These are phyloP conservation scores for Pelargonium cotyledonis DNA, from an alignment of 441 rosid species.

Conservation along the genomic window DNA sequence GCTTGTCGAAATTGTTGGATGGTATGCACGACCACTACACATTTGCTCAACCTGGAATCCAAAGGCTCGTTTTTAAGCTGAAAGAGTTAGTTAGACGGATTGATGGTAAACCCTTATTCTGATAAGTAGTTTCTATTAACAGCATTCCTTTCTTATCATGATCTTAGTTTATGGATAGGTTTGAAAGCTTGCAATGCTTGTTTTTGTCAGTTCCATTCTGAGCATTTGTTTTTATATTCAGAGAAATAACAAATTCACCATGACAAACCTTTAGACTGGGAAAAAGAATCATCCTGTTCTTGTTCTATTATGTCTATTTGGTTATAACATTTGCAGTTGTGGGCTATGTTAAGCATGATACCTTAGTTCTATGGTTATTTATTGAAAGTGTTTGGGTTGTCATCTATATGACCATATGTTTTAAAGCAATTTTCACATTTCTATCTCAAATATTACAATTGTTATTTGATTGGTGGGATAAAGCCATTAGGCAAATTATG, in stretches of 20 bases:
- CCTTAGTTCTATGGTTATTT: too few relatives aligned
- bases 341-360: too few relatives aligned
- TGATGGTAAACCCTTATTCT: conserved; percentile 57
- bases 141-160: background rate
- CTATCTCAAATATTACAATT: too few relatives aligned
- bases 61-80: conserved; percentile 94
- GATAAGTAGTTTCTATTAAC: background rate
- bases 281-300: too few relatives aligned
- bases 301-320: too few relatives aligned
- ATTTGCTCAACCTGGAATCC: conserved; percentile 99
- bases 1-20: conserved; percentile 89
- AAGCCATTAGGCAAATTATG: too few relatives aligned
- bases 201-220: background rate
- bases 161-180: background rate
- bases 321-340: too few relatives aligned
- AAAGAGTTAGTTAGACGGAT: conserved; percentile 92
- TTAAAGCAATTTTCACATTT: too few relatives aligned
- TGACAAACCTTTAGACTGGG: background rate
- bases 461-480: too few relatives aligned
- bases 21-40: conserved; percentile 99
- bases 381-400: too few relatives aligned
- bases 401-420: too few relatives aligned
- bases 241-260: background rate
- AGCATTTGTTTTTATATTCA: background rate
- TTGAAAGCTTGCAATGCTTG: background rate